Evolutionary conservation across 2,329 filamentous ascomycete species (phyloP).

Genomic region (Penicillium sp.): DNA sequence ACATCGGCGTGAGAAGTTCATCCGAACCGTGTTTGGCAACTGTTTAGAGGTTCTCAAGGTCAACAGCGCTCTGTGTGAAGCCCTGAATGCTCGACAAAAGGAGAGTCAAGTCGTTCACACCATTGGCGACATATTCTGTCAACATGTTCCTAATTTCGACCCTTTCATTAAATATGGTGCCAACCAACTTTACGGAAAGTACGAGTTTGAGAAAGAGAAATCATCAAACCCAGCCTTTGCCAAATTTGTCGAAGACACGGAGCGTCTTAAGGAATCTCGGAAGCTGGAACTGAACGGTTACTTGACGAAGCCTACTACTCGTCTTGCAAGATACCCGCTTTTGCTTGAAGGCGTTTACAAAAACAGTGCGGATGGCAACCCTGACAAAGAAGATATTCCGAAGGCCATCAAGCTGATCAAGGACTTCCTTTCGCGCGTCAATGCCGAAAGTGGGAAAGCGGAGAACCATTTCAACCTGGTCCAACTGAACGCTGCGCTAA

Average conservation of each 20-base stretch:
- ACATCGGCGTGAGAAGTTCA: conserved; percentile 81
- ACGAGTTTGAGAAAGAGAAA: conserved; percentile 96
- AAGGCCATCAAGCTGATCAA: conserved; percentile 84
- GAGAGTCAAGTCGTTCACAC: conserved; percentile 84
- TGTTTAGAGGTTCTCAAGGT: conserved; percentile 92
- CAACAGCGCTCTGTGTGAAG: conserved; percentile 81
- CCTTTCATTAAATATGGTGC: conserved; percentile 96
- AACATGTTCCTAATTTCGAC: conserved; percentile 87
- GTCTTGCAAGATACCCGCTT: conserved; percentile 88
- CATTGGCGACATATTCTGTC: conserved; percentile 89
- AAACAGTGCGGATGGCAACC: conserved; percentile 82
- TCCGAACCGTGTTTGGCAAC: conserved; percentile 92
- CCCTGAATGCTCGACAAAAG: conserved; percentile 87
- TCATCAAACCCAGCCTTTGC: conserved; percentile 79
- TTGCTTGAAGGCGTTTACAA: conserved; percentile 89
- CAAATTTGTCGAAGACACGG: conserved; percentile 93
- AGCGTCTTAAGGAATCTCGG: conserved; percentile 90
- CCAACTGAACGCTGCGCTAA: conserved; percentile 85
- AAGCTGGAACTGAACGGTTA: conserved; percentile 98
- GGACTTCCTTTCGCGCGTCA: conserved; percentile 82
- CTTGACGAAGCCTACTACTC: conserved; percentile 93
- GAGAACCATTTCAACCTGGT: conserved; percentile 97
- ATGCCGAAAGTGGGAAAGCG: conserved; percentile 91
- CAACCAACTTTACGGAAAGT: conserved; percentile 94
- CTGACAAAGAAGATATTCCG: conserved; percentile 88